These are phyloP conservation scores for Boletellus emodensis DNA, from an alignment of 768 basidiomycete species.

Conservation along the genomic window DNA sequence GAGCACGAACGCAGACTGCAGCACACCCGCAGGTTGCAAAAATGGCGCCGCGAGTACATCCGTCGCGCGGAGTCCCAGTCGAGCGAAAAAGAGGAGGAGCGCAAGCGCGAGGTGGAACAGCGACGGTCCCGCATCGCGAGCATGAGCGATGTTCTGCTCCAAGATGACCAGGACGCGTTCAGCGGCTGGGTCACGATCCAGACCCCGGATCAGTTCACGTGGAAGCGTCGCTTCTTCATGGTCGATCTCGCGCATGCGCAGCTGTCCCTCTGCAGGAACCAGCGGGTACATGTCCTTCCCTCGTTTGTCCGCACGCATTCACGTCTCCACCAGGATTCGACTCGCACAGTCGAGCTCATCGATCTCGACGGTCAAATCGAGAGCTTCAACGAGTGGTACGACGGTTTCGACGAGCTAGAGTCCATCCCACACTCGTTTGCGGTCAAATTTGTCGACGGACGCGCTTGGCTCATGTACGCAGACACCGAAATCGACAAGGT, in stretches of 20 bases:
- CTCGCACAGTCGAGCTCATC: slow-evolving; percentile 31
- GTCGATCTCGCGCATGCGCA: slow-evolving; percentile 41
- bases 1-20: slow-evolving; percentile 49
- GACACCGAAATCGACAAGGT: slow-evolving; percentile 66
- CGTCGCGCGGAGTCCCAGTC: slow-evolving; percentile 42
- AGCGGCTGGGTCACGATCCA: slow-evolving; percentile 65
- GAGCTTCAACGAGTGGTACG: slow-evolving; percentile 56
- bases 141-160: slow-evolving; percentile 44
- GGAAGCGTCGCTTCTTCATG: slow-evolving; percentile 65
- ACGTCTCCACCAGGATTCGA: slow-evolving; percentile 25
- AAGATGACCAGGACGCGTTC: slow-evolving; percentile 36
- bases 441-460: slow-evolving; percentile 51
- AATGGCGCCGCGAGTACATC: slow-evolving; percentile 50
- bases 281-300: slow-evolving; percentile 37
- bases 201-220: slow-evolving; percentile 47
- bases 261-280: slow-evolving; percentile 48
- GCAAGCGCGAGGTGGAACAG: slow-evolving; percentile 37
- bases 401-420: slow-evolving; percentile 64
- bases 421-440: slow-evolving; percentile 66
- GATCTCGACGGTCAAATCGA: slow-evolving; percentile 44
- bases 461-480: slow-evolving; percentile 54
- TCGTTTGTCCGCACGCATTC: not conserved
- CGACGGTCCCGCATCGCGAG: slow-evolving; percentile 39
- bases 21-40: slow-evolving; percentile 47
- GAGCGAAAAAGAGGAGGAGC: slow-evolving; percentile 41